A percentile compares a stretch with the other conserved stretches of the same genome.
Conservation (phyloP, 192 early-diverging fungal genomes). For the Nowakowskiella sp. region DNA sequence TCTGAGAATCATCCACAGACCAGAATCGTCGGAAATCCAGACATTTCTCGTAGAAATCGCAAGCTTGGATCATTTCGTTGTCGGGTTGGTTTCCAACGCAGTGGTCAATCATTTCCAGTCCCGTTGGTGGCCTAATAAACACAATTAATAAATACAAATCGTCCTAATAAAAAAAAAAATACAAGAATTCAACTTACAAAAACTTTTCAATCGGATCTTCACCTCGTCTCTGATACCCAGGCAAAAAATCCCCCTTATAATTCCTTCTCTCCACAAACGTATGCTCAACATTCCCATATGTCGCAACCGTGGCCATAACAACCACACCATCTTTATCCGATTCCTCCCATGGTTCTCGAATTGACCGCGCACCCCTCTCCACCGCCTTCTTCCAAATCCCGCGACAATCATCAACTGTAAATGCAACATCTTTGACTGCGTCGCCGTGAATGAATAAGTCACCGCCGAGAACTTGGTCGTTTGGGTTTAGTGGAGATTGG, state of each 20-base stretch:
- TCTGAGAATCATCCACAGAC: constrained; percentile 95
- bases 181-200: neutral
- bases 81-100: constrained; percentile 95
- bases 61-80: constrained; percentile 74
- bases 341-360: constrained; percentile 73
- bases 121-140: constrained; percentile 43
- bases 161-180: neutral
- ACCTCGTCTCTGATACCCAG: constrained; percentile 49
- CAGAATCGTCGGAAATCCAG: constrained; percentile 98
- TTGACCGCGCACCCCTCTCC: constrained; percentile 71
- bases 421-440: constrained; percentile 70
- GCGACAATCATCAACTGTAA: constrained; percentile 76
- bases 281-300: constrained; percentile 95
- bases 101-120: constrained; percentile 78
- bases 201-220: neutral
- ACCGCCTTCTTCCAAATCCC: constrained; percentile 77
- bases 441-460: constrained; percentile 52
- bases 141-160: constrained; percentile 8
- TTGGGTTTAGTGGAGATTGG: constrained; percentile 83
- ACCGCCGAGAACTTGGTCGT: constrained; percentile 56
- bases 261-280: constrained; percentile 77
- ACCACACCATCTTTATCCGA: constrained; percentile 81
- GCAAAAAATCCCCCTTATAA: constrained; percentile 85
- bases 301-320: constrained; percentile 84
- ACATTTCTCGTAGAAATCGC: constrained; percentile 78